Percentiles rank a stretch among this genome's conserved stretches.
phyloP scores from a whole-genome alignment of 108 stramenopile genomes.

The Pseudonitzschia multiseries region DNA sequence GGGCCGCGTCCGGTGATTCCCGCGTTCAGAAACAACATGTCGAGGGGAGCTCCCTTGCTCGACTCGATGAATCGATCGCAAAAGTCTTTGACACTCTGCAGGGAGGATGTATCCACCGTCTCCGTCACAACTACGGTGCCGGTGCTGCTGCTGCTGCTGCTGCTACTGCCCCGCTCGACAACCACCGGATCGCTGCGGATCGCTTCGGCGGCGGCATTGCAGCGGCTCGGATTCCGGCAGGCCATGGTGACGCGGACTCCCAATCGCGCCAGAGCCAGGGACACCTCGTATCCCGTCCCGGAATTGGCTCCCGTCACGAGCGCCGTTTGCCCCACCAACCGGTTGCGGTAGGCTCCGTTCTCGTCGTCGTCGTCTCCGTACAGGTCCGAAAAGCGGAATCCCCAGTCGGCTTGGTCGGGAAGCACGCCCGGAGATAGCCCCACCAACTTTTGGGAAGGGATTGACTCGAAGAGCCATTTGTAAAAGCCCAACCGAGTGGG shows the following conservation, averaged over 20 bases:
- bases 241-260: conserved; percentile 49
- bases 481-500: conserved; percentile 8
- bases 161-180: background rate
- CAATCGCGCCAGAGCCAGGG: conserved; percentile 29
- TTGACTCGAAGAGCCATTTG: background rate
- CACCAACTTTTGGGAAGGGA: background rate
- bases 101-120: conserved; percentile 49
- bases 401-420: conserved; percentile 1
- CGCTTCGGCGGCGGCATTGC: conserved; percentile 32
- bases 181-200: conserved; percentile 25
- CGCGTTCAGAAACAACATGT: conserved; percentile 67
- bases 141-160: background rate
- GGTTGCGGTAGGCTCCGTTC: background rate
- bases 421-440: background rate
- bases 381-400: background rate
- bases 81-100: conserved; percentile 40
- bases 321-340: conserved; percentile 49
- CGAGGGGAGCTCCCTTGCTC: conserved; percentile 4
- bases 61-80: conserved; percentile 13
- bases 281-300: conserved; percentile 50
- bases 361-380: background rate
- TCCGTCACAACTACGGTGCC: conserved; percentile 13
- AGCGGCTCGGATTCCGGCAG: conserved; percentile 48
- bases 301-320: conserved; percentile 63
- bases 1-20: conserved; percentile 25